These are phyloP conservation scores for Pleodorina starrii DNA, from an alignment of 139 green algal genomes.

Conservation along the genomic window DNA sequence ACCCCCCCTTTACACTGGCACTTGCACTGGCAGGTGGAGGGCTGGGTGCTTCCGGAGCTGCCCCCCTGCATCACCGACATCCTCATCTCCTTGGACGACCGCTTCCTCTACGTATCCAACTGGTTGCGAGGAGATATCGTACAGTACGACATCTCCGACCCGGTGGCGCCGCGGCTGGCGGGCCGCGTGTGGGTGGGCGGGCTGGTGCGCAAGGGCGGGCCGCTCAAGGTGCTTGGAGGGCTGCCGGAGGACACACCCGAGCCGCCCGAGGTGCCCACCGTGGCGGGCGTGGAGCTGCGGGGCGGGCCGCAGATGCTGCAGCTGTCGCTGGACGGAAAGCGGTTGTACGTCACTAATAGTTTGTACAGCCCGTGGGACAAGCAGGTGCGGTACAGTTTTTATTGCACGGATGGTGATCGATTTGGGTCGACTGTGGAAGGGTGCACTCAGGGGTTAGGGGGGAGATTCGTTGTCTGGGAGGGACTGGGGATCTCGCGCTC, in stretches of 20 bases:
- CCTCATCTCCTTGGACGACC: slow-evolving; percentile 88
- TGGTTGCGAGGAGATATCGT: slow-evolving; percentile 70
- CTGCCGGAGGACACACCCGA: slow-evolving; percentile 73
- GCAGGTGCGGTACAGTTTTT: slow-evolving; percentile 52
- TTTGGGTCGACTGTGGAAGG: no score
- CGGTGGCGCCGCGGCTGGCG: slow-evolving; percentile 72
- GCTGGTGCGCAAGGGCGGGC: slow-evolving; percentile 67
- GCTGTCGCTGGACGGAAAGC: slow-evolving; percentile 50
- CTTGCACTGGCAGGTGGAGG: slow-evolving; percentile 76
- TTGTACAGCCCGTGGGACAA: slow-evolving; percentile 82
- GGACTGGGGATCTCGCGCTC: no score
- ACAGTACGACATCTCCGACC: slow-evolving; percentile 89
- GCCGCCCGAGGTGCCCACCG: slow-evolving; percentile 41
- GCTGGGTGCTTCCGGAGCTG: slow-evolving; percentile 86
- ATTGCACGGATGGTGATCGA: no score
- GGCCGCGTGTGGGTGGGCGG: slow-evolving; percentile 85
- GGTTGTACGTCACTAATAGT: slow-evolving; percentile 88
- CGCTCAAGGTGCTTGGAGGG: slow-evolving; percentile 73
- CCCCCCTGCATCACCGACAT: slow-evolving; percentile 92
- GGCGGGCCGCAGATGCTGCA: slow-evolving; percentile 91
- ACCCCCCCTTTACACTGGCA: no score
- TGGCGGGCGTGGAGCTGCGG: slow-evolving; percentile 75
- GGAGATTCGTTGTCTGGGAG: no score
- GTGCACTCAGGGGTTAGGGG: no score
- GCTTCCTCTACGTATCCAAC: slow-evolving; percentile 51